A percentile compares a stretch with the other conserved stretches of the same genome.
phyloP scores from a whole-genome alignment of 805 yeast species.

The Starmerella floris region DNA sequence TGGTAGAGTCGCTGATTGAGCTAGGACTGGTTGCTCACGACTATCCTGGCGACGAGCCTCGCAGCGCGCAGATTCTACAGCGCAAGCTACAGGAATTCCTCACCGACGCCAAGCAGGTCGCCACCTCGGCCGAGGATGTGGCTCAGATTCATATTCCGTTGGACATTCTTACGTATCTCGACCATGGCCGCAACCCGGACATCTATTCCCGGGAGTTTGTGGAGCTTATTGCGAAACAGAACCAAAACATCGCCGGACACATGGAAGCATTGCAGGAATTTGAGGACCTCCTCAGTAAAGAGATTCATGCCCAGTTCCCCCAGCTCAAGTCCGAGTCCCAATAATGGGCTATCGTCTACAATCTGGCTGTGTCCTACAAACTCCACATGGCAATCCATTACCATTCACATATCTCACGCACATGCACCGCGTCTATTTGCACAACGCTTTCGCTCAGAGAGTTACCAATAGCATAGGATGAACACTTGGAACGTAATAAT shows the following conservation, averaged over 20 bases:
- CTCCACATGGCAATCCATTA: too few relatives aligned
- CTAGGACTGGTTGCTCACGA: conserved; percentile 88
- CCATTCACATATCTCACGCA: too few relatives aligned
- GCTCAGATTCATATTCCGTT: conserved; percentile 35
- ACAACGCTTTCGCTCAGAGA: too few relatives aligned
- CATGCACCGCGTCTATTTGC: too few relatives aligned
- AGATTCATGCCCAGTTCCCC: conserved; percentile 67
- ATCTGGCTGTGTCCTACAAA: too few relatives aligned
- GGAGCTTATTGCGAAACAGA: conserved; percentile 80
- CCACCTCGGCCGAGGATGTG: conserved; percentile 12
- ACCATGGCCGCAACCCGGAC: conserved; percentile 94
- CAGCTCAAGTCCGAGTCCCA: background rate
- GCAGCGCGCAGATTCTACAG: conserved; percentile 49
- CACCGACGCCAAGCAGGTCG: conserved; percentile 16
- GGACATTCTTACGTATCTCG: conserved; percentile 82
- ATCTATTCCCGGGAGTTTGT: conserved; percentile 93
- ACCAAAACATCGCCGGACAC: conserved; percentile 78
- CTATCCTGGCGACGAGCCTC: conserved; percentile 67
- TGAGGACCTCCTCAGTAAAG: conserved; percentile 51
- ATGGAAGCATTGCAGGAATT: conserved; percentile 52
- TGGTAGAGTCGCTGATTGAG: conserved; percentile 73
- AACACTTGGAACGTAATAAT: too few relatives aligned
- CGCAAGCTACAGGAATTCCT: conserved; percentile 16
- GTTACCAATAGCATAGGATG: too few relatives aligned
- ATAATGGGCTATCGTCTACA: too few relatives aligned